Percentiles rank a stretch among this genome's conserved stretches.
phyloP scores from a whole-genome alignment of 2,329 filamentous ascomycete genomes.

The Paraphaeosphaeria sporulosa region DNA sequence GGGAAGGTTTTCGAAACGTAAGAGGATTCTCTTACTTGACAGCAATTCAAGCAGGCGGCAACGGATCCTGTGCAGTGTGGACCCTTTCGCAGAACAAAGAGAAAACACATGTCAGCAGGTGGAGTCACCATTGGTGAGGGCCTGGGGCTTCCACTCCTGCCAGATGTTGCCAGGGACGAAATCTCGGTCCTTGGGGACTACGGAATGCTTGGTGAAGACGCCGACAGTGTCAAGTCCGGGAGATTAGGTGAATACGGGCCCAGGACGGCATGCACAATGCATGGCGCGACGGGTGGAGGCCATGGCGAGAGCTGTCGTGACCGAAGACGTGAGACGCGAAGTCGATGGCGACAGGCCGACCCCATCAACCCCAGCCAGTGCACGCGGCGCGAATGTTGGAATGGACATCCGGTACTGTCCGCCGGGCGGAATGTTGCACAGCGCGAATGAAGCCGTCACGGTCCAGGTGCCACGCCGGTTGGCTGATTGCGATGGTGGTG shows the following conservation, averaged over 20 bases:
- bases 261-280: conserved; percentile 10
- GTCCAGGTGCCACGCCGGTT: background rate
- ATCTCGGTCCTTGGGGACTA: background rate
- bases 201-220: background rate
- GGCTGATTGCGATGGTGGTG: conserved; percentile 1
- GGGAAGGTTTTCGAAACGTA: conserved; percentile 49
- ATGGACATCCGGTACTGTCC: background rate
- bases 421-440: background rate
- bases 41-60: conserved; percentile 25
- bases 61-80: conserved; percentile 26
- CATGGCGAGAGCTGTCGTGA: conserved; percentile 31
- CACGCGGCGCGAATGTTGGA: background rate
- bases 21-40: conserved; percentile 40
- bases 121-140: conserved; percentile 16
- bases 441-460: background rate
- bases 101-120: conserved; percentile 26
- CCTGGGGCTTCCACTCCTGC: conserved; percentile 5
- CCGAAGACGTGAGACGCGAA: conserved; percentile 30
- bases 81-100: conserved; percentile 29
- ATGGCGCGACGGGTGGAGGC: conserved; percentile 14
- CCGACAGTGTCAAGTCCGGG: background rate
- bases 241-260: background rate
- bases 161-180: background rate
- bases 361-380: conserved; percentile 10
- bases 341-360: conserved; percentile 32